phyloP scores from a whole-genome alignment of 2,329 filamentous ascomycete species.

The Aspergillus bombycis region DNA sequence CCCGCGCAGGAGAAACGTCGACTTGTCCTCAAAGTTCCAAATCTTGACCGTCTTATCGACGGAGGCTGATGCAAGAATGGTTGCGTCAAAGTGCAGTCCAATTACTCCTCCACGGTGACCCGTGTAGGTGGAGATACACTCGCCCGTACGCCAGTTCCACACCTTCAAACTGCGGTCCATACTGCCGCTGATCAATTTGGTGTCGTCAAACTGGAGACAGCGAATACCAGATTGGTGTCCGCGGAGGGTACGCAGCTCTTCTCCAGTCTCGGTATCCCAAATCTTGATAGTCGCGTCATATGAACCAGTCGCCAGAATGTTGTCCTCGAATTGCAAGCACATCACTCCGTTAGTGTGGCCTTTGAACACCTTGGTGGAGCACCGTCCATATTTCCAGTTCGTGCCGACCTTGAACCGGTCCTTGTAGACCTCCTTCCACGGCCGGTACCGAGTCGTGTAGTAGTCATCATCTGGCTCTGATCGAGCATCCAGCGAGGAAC shows the following conservation, averaged over 20 bases:
- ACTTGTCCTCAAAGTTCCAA: slow-evolving; percentile 86
- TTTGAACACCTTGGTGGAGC: slow-evolving; percentile 78
- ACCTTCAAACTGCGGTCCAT: slow-evolving; percentile 86
- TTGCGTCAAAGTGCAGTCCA: slow-evolving; percentile 82
- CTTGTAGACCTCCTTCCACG: slow-evolving; percentile 97
- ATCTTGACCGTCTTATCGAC: slow-evolving; percentile 89
- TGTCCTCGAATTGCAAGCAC: slow-evolving; percentile 80
- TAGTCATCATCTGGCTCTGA: slow-evolving; percentile 48
- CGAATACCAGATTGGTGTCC: slow-evolving; percentile 85
- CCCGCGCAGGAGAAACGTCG: slow-evolving; percentile 76
- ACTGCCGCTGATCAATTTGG: slow-evolving; percentile 86
- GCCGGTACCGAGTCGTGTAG: slow-evolving; percentile 60
- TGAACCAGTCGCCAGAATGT: slow-evolving; percentile 87
- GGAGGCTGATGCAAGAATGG: slow-evolving; percentile 83
- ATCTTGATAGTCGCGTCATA: slow-evolving; percentile 96
- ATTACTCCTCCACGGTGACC: slow-evolving; percentile 84
- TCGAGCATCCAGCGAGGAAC: slow-evolving; percentile 27
- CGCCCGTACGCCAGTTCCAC: slow-evolving; percentile 95
- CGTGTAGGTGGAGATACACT: slow-evolving; percentile 78
- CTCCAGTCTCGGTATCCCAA: slow-evolving; percentile 88
- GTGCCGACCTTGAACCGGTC: slow-evolving; percentile 93
- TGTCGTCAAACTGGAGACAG: slow-evolving; percentile 89
- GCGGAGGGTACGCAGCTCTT: slow-evolving; percentile 79
- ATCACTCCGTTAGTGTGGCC: slow-evolving; percentile 88
- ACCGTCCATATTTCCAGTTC: slow-evolving; percentile 96